phyloP scores from a whole-genome alignment of 164 flowering plant genomes.

The Vitis amurensis region DNA sequence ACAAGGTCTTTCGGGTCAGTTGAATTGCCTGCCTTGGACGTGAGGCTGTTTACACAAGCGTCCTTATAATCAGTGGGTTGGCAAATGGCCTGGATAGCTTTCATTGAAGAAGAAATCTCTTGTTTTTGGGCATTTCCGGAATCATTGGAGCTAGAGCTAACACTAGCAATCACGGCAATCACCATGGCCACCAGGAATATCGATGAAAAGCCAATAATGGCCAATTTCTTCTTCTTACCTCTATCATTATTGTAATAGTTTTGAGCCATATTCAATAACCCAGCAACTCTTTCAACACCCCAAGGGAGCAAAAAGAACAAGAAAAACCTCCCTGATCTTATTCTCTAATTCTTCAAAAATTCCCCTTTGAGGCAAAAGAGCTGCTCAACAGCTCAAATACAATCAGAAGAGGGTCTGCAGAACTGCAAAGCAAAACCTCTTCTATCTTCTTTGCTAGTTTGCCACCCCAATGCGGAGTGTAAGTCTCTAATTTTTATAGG shows the following conservation, averaged over 20 bases:
- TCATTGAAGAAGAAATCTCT: slow-evolving; percentile 25
- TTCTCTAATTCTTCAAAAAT: too few species aligned
- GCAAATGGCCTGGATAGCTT: slow-evolving; percentile 56
- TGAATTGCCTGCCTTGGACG: slow-evolving; percentile 30
- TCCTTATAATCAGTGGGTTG: slow-evolving; percentile 57
- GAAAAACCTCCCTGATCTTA: too few species aligned
- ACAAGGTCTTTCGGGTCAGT: slow-evolving; percentile 62
- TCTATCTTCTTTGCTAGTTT: too few species aligned
- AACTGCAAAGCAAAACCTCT: too few species aligned
- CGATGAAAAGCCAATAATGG: slow-evolving; percentile 31
- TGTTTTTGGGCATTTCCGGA: background rate
- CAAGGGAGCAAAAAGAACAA: background rate
- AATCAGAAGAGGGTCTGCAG: too few species aligned
- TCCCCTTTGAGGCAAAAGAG: too few species aligned
- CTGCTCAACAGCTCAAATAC: too few species aligned
- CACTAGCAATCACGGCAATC: slow-evolving; percentile 33
- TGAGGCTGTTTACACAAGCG: slow-evolving; percentile 44
- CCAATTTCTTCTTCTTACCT: slow-evolving; percentile 27
- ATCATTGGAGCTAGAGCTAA: background rate
- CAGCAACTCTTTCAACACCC: background rate
- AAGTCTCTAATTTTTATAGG: too few species aligned
- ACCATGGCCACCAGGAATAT: slow-evolving; percentile 47
- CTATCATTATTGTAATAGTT: background rate
- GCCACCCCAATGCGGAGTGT: too few species aligned
- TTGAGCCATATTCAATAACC: too few species aligned